A percentile compares a stretch with the other conserved stretches of the same genome.
Evolutionary conservation across 2,329 filamentous ascomycete species (phyloP).

Genomic region (Apiospora hydei): DNA sequence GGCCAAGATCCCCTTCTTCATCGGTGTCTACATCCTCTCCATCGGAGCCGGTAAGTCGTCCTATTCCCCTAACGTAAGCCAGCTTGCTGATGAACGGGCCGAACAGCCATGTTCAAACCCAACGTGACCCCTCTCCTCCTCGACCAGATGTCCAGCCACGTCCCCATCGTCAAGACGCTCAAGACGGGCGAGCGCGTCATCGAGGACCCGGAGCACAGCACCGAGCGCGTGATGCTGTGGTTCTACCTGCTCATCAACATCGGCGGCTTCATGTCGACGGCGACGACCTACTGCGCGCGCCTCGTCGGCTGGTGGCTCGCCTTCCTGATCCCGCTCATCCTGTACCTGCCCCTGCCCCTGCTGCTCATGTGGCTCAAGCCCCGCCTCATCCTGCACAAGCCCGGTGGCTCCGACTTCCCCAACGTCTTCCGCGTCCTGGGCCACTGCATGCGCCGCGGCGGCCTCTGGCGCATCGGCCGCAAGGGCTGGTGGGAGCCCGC

Average conservation of each 20-base stretch:
- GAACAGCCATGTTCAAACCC: conserved; percentile 68
- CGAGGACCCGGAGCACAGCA: conserved; percentile 70
- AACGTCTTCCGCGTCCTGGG: conserved; percentile 52
- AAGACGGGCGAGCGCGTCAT: conserved; percentile 69
- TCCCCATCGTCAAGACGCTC: conserved; percentile 58
- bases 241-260: conserved; percentile 64
- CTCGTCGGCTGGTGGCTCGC: conserved; percentile 59
- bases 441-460: conserved; percentile 46
- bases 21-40: conserved; percentile 58
- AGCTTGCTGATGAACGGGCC: background rate
- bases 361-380: conserved; percentile 51
- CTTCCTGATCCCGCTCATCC: conserved; percentile 51
- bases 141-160: conserved; percentile 67
- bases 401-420: conserved; percentile 53
- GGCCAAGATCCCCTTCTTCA: conserved; percentile 52
- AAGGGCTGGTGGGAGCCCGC: conserved; percentile 64
- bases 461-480: conserved; percentile 47
- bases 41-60: conserved; percentile 67
- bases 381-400: conserved; percentile 51
- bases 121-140: conserved; percentile 76
- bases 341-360: conserved; percentile 51
- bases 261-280: conserved; percentile 59
- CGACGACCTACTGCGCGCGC: conserved; percentile 60
- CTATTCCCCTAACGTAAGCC: background rate
- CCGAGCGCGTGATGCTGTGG: conserved; percentile 72